Evolutionary conservation across 116 monocot genomes (phyloP).

Genomic region (Dioscorea cayenensis): DNA sequence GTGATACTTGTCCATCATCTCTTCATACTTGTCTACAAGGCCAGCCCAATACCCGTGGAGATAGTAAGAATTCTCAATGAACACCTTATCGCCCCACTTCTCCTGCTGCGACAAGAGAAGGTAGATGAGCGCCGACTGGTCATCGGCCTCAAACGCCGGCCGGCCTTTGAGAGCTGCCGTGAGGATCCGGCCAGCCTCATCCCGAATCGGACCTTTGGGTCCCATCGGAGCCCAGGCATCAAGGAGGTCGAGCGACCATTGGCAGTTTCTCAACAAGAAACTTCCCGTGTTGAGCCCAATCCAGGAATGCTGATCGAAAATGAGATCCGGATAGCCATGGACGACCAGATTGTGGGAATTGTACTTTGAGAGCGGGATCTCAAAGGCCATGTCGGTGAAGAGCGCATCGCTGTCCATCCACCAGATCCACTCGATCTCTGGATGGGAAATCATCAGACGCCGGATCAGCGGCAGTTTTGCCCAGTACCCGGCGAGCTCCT

Average conservation of each 20-base stretch:
- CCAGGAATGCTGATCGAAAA: conserved; percentile 68
- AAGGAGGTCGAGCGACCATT: conserved; percentile 60
- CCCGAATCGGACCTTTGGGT: conserved; percentile 45
- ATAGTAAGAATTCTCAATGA: conserved; percentile 65
- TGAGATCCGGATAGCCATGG: conserved; percentile 65
- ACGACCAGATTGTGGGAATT: conserved; percentile 37
- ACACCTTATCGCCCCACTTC: conserved; percentile 44
- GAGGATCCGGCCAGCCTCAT: conserved; percentile 47
- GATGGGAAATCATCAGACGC: conserved; percentile 51
- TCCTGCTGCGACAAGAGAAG: conserved; percentile 42
- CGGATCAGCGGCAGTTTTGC: conserved; percentile 64
- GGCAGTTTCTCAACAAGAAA: conserved; percentile 56
- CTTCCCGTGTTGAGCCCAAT: conserved; percentile 64
- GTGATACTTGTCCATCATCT: conserved; percentile 62
- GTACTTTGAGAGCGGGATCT: conserved; percentile 42
- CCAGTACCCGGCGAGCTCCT: conserved; percentile 73
- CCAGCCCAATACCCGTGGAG: conserved; percentile 64
- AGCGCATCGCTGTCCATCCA: conserved; percentile 74
- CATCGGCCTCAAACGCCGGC: conserved; percentile 66
- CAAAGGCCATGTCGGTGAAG: conserved; percentile 69
- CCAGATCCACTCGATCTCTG: conserved; percentile 80
- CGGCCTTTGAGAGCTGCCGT: conserved; percentile 52
- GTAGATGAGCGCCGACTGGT: conserved; percentile 75
- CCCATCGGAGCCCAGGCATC: conserved; percentile 78
- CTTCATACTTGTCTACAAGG: conserved; percentile 58